Evolutionary conservation across 73 alveolate species (phyloP).

Genomic region (Halteria grandinella): DNA sequence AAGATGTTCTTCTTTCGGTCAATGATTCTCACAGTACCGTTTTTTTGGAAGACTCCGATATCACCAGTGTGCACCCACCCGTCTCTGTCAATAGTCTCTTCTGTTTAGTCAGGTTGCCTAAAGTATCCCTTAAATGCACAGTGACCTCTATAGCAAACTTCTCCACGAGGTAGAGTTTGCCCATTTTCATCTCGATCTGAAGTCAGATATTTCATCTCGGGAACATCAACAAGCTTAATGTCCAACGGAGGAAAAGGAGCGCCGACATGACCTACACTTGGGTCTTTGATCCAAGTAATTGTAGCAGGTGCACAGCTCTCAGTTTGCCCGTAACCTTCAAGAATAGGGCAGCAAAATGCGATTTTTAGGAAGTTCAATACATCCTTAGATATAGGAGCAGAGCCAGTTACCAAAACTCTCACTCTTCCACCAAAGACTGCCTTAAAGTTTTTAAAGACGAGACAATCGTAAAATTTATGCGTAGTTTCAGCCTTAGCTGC

Average conservation of each 20-base stretch:
- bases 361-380: constrained; percentile 82
- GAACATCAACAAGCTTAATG: constrained; percentile 82
- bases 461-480: constrained; percentile 80
- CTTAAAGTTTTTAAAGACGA: constrained; percentile 80
- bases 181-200: constrained; percentile 81
- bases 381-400: constrained; percentile 95
- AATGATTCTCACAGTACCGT: constrained; percentile 82
- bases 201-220: constrained; percentile 82
- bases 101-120: constrained; percentile 88
- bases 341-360: constrained; percentile 76
- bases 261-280: constrained; percentile 83
- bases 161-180: constrained; percentile 91
- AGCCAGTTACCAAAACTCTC: constrained; percentile 82
- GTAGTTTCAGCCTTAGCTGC: constrained; percentile 58
- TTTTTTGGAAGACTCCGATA: constrained; percentile 74
- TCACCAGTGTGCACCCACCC: constrained; percentile 98
- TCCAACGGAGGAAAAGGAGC: constrained; percentile 79
- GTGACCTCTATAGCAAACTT: constrained; percentile 94
- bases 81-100: constrained; percentile 84
- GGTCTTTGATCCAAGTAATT: constrained; percentile 67
- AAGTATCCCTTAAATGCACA: constrained; percentile 88
- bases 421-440: constrained; percentile 90
- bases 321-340: constrained; percentile 96
- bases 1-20: constrained; percentile 94
- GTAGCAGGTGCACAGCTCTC: constrained; percentile 91